A percentile compares a stretch with the other conserved stretches of the same genome.
Evolutionary conservation across 2,329 filamentous ascomycete genomes (phyloP).

Genomic region (Diaporthe ampelina): DNA sequence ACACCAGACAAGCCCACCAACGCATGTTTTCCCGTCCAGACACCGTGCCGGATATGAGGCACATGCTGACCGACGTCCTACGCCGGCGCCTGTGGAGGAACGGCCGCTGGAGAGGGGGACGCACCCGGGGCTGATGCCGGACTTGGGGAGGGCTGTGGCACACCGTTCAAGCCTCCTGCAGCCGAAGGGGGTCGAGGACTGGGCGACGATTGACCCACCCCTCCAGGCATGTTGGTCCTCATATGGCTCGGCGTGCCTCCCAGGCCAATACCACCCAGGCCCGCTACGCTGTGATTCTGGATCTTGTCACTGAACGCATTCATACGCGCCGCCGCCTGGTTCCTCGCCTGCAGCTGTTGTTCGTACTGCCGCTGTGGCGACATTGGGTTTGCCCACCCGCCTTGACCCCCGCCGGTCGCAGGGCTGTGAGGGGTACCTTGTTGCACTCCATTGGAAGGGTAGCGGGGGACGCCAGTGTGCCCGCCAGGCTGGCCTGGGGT

Average conservation of each 20-base stretch:
- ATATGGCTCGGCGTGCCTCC: conserved; percentile 52
- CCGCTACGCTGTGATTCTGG: conserved; percentile 58
- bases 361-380: conserved; percentile 50
- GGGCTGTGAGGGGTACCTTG: conserved; percentile 33
- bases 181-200: conserved; percentile 47
- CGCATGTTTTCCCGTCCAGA: not conserved
- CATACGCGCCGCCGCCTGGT: conserved; percentile 31
- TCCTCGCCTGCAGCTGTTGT: conserved; percentile 33
- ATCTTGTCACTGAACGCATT: conserved; percentile 43
- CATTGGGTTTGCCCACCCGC: conserved; percentile 35
- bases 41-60: not conserved
- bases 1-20: not conserved
- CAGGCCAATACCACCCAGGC: conserved; percentile 55
- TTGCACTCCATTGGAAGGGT: conserved; percentile 39
- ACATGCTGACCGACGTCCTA: not conserved
- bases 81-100: conserved; percentile 47
- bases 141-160: conserved; percentile 41
- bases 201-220: conserved; percentile 52
- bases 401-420: conserved; percentile 15
- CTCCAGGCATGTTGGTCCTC: conserved; percentile 54
- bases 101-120: conserved; percentile 53
- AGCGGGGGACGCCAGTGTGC: conserved; percentile 39
- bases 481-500: conserved; percentile 38
- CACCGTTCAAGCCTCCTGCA: conserved; percentile 43
- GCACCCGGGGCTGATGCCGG: conserved; percentile 43